Percentiles rank a stretch among this genome's conserved stretches.
These are phyloP conservation scores for Phytophthora pinifolia DNA, from an alignment of 352 stramenopile genomes.

Conservation along the genomic window DNA sequence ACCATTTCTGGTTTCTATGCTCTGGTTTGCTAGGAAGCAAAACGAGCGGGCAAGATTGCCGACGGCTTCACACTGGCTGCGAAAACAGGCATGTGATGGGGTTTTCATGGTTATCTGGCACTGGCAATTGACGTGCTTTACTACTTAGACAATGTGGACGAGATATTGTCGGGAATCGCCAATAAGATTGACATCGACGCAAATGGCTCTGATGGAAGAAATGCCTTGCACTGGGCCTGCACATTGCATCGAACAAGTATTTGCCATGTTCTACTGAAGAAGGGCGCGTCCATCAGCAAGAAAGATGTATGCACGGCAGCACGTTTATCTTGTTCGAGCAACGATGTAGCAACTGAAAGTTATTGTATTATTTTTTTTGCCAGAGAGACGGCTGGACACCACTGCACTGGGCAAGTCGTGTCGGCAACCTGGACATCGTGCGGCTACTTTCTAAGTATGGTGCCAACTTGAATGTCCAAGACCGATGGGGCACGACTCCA, in stretches of 20 bases:
- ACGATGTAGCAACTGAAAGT: not conserved
- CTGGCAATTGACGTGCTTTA: not conserved
- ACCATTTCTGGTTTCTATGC: not conserved
- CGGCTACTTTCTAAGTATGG: conserved; percentile 78
- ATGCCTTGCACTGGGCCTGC: conserved; percentile 79
- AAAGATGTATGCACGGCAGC: conserved; percentile 53
- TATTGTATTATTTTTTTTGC: not conserved
- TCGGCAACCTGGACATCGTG: conserved; percentile 74
- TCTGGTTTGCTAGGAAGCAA: conserved; percentile 38
- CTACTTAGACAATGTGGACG: conserved; percentile 66
- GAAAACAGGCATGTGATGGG: conserved; percentile 48
- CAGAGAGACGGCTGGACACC: conserved; percentile 77
- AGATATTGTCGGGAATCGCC: conserved; percentile 65
- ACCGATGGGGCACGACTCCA: conserved; percentile 74
- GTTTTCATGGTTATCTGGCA: not conserved
- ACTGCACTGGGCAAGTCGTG: conserved; percentile 76
- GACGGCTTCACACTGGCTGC: conserved; percentile 73
- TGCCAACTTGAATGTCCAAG: conserved; percentile 70
- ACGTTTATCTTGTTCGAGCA: no score
- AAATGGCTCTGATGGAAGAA: conserved; percentile 74
- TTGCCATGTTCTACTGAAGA: conserved; percentile 82
- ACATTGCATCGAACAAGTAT: conserved; percentile 76
- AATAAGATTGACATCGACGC: conserved; percentile 76
- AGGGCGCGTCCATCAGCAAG: conserved; percentile 71
- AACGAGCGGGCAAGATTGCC: conserved; percentile 41